phyloP scores from a whole-genome alignment of 2,329 filamentous ascomycete genomes.

The Graphilbum sp. region DNA sequence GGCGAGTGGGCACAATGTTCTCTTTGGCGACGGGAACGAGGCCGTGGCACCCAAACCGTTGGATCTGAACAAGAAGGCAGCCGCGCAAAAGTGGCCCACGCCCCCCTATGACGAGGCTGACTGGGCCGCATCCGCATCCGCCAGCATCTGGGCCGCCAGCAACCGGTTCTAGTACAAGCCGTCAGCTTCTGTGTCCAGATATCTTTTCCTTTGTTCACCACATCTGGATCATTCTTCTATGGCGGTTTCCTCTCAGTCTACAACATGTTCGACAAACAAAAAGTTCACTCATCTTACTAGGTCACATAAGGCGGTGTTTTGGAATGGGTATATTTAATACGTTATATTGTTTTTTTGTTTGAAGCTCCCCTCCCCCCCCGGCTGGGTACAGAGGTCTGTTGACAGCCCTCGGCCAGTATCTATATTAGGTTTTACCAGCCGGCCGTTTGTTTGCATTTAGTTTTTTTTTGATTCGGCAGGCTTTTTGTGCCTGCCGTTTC shows the following conservation, averaged over 20 bases:
- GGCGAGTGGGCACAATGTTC: constrained; percentile 61
- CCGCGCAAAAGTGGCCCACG: constrained; percentile 69
- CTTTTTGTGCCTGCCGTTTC: not conserved
- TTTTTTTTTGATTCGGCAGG: not conserved
- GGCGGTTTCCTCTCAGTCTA: not conserved
- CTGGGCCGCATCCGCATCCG: constrained; percentile 71
- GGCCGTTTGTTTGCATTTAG: not conserved
- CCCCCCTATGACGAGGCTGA: constrained; percentile 89
- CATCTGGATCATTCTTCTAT: constrained; percentile 1
- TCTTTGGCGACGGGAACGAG: constrained; percentile 53
- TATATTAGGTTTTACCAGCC: not conserved
- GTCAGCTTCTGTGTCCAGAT: not conserved
- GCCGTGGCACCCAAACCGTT: constrained; percentile 52
- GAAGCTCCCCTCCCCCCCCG: not conserved
- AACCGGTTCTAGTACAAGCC: constrained; percentile 34
- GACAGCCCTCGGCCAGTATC: not conserved
- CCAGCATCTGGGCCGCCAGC: constrained; percentile 63
- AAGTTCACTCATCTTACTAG: not conserved
- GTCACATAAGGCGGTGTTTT: constrained; percentile 4
- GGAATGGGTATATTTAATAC: not conserved
- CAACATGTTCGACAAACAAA: not conserved
- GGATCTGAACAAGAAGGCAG: constrained; percentile 44
- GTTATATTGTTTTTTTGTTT: not conserved
- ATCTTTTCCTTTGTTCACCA: constrained; percentile 1
- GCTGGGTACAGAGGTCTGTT: not conserved